Base-by-base conservation (phyloP, 306 rosid species). In the Phaseolus lunatus region DNA sequence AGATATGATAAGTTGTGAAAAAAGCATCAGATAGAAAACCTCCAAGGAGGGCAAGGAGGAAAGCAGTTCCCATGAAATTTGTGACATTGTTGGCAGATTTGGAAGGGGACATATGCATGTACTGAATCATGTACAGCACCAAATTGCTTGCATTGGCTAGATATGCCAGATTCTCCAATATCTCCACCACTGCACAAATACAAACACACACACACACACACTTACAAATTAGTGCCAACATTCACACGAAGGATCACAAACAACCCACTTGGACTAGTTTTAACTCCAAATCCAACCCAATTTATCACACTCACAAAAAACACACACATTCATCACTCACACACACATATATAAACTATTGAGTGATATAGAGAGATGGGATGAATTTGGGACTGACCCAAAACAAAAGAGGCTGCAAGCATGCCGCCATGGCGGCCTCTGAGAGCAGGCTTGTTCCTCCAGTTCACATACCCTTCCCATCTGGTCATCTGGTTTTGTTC, bases 101-200 rank as follows among this genome's bases (percentile, higher is more conserved):
- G 0, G 96, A 75, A 5, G 97, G 99, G 24, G 97, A 87, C 43
- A 96, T 83, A 74, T 96, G 91, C 98, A 96, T 92, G 81, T 82
- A 76, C 1, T 87, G 5, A 0, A 74, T 57, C 15, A 96, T 48
- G 41, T 96, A 96, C 24, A 80, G 5, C 75, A 96, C 99, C 91
- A 96, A 83, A 48, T 96, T 96, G 90, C 98, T 96, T 56, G 99
- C 96, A 89, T 92, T 96, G 56, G 98, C 99, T 62, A 96, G 78
- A 78, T 9, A 96, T 43, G 99, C 97, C 65, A 96, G 81, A 75
- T 92, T 96, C 87, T 96, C 99, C 90, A 96, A 63, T 71, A 96
- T 35, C 86, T 96, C 99, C 87, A 84, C 98, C 81, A 83, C 99
- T 95, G 54, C 84, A 84, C 4, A 77, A 23, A 66, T 15, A 41